Base-by-base conservation (phyloP, 768 basidiomycete genomes). In the Lactifluus volemus region DNA sequence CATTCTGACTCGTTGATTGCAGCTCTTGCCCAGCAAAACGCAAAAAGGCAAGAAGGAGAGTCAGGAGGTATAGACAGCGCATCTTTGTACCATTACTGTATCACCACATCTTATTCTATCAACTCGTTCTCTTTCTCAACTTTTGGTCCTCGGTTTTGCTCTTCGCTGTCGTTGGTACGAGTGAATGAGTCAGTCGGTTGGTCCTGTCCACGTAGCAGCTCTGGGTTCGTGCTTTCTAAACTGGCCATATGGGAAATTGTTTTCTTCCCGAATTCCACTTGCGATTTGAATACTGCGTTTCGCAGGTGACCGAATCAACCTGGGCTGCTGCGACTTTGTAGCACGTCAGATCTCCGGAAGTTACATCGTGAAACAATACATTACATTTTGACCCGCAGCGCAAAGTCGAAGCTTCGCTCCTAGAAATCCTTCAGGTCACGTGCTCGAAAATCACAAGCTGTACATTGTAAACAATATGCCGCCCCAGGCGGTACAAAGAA, bases 41-140 rank as follows among this genome's bases (percentile, higher is more conserved):
- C 72, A 73, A 50, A 80, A 77, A 68, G 79, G 77, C 69, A 82
- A 81, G 75, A 80, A 81, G 72, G 77, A 75, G 64, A 75, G 69
- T 39, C 77, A 78, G 69, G 79, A 79, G 48, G 78, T 78, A 48
- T 78, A 76, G 67, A 63, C 57, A 48, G 11, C 42, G 7, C 44
- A 21, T 49, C 32, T 48, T 47, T 59, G 49, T 65, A 53, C 44
- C 51, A 66, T 65, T 51, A 61, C 63, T 63, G 59, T 63, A 63
- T 32, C 47, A 58, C 25, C 49, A 48, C 55, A 51, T 21, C 17
- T 25, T 49, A 48, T 54, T 34, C 39, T 44, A 52, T 32, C 41
- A 39, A 34, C 21, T 25, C 25, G n/a, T 25, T 25, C 25, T 29
- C n/a, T 30, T 49, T 60, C 17, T 42, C 32, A n/a, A 14, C n/a